Evolutionary conservation across 306 rosid genomes (phyloP).

Genomic region (Dryas octopetala): DNA sequence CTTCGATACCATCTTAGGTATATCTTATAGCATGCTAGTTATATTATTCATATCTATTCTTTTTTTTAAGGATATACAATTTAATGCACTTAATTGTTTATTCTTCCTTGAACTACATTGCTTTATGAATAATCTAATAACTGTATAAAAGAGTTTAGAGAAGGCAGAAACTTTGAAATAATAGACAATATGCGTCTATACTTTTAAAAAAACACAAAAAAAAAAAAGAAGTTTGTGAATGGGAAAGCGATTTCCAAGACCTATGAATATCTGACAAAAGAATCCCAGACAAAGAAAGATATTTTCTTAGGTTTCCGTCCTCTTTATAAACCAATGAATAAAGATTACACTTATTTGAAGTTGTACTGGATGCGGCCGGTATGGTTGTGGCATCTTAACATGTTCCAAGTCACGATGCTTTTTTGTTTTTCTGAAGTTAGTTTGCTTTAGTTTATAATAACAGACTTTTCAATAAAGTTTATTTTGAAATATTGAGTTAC

Average conservation of each 20-base stretch:
- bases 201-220: not conserved
- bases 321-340: not conserved
- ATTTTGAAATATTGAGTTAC: slow-evolving; percentile 4
- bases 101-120: not conserved
- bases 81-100: not conserved
- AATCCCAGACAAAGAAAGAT: not conserved
- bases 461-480: not conserved
- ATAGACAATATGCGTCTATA: not conserved
- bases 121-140: not conserved
- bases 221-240: not conserved
- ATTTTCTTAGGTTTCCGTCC: not conserved
- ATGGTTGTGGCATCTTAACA: not conserved
- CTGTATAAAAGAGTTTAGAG: not conserved
- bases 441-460: not conserved
- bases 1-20: slow-evolving; percentile 96
- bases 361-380: not conserved
- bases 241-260: not conserved
- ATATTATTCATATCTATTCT: not conserved
- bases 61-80: not conserved
- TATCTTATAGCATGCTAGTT: slow-evolving; percentile 13
- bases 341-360: not conserved
- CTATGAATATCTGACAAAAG: not conserved
- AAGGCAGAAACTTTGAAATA: not conserved
- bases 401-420: not conserved
- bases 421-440: not conserved